Evolutionary conservation across 1,139 yeast genomes (phyloP).

Genomic region (Meyerozyma guilliermondii): DNA sequence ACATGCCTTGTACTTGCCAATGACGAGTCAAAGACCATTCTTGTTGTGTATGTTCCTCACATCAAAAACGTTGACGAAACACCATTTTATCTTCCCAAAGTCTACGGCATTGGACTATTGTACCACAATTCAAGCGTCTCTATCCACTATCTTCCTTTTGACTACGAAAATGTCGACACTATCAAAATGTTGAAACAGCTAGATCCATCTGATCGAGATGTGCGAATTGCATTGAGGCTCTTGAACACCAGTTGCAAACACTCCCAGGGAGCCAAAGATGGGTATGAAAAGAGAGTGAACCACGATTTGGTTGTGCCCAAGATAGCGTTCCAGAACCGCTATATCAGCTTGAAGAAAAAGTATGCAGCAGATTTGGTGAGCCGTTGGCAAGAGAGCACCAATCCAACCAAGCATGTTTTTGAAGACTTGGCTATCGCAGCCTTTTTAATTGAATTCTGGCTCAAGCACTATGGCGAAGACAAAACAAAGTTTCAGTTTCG

Average conservation of each 20-base stretch:
- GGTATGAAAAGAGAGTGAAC: slow-evolving; percentile 82
- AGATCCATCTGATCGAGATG: slow-evolving; percentile 52
- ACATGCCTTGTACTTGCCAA: slow-evolving; percentile 56
- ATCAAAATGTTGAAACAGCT: slow-evolving; percentile 21
- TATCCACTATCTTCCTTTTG: slow-evolving; percentile 73
- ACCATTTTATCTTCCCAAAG: slow-evolving; percentile 88
- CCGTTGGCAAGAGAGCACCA: slow-evolving; percentile 88
- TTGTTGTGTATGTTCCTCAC: slow-evolving; percentile 77
- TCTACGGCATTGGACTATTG: slow-evolving; percentile 72
- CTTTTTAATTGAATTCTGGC: slow-evolving; percentile 87
- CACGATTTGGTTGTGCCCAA: slow-evolving; percentile 86
- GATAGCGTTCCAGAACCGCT: slow-evolving; percentile 77
- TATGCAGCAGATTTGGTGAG: slow-evolving; percentile 75
- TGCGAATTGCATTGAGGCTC: slow-evolving; percentile 77
- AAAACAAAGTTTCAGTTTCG: slow-evolving; percentile 60
- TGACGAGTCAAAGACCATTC: slow-evolving; percentile 24
- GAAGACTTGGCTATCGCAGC: slow-evolving; percentile 97
- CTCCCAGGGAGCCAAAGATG: slow-evolving; percentile 74
- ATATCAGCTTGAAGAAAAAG: slow-evolving; percentile 74
- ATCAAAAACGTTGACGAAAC: slow-evolving; percentile 52
- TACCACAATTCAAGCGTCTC: slow-evolving; percentile 52
- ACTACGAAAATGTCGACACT: slow-evolving; percentile 14
- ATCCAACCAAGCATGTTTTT: slow-evolving; percentile 92
- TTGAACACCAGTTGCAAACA: slow-evolving; percentile 79
- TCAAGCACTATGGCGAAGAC: slow-evolving; percentile 43